phyloP scores from a whole-genome alignment of 1,284 basidiomycete genomes.

The Ganoderma resinaceum region DNA sequence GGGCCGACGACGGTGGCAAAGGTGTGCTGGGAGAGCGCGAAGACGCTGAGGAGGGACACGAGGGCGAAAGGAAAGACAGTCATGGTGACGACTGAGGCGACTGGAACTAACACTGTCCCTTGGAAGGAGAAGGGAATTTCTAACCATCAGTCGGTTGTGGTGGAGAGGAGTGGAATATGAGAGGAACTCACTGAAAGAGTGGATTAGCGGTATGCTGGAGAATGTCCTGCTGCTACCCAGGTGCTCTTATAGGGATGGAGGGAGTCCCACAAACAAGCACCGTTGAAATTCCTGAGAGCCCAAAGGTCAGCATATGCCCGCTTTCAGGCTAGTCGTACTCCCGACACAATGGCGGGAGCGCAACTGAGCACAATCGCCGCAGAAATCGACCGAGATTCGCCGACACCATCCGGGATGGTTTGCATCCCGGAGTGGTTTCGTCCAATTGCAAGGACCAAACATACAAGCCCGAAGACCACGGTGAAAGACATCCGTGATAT shows the following conservation, averaged over 20 bases:
- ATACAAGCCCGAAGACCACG: not conserved
- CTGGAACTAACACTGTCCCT: constrained; percentile 5
- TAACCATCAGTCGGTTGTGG: not conserved
- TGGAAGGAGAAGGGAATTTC: constrained; percentile 1
- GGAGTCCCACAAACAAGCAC: too few species aligned
- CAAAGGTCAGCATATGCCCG: not conserved
- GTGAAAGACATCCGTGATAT: not conserved
- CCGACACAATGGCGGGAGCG: too few species aligned
- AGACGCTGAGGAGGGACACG: constrained; percentile 4
- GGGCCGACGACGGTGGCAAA: not conserved
- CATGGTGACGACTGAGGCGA: constrained; percentile 8
- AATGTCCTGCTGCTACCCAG: not conserved
- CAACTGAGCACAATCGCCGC: not conserved
- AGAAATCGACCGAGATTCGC: not conserved
- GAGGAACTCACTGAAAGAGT: constrained; percentile 2
- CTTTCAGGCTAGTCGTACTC: not conserved
- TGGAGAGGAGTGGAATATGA: not conserved
- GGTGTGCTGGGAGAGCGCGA: constrained; percentile 1
- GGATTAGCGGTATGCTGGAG: not conserved
- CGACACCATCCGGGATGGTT: not conserved
- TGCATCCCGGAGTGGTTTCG: not conserved
- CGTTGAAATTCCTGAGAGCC: not conserved
- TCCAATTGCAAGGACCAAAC: not conserved
- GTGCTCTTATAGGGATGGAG: not conserved
- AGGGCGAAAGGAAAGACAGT: constrained; percentile 6